phyloP scores from a whole-genome alignment of 306 rosid species.

The barrel medic (Medicago truncatula) region MtrunA17r5.0-ANR NC_053048.1:54037001-54037500 shows the following conservation, averaged over 20 bases:
- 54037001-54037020: slow-evolving; percentile 27
- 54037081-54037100: too few species aligned
- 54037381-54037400: background rate
- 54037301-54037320: too few species aligned
- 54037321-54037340: too few species aligned
- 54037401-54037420: background rate
- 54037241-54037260: slow-evolving; percentile 81
- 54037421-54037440: slow-evolving; percentile 58
- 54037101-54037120: background rate
- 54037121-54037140: slow-evolving; percentile 61
- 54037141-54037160: slow-evolving; percentile 70
- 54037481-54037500: slow-evolving; percentile 75
- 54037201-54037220: slow-evolving; percentile 80
- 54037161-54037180: slow-evolving; percentile 77
- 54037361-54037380: too few species aligned
- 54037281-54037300: slow-evolving; percentile 24
- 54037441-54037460: slow-evolving; percentile 73
- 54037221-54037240: slow-evolving; percentile 83
- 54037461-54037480: slow-evolving; percentile 67
- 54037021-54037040: background rate
- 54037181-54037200: slow-evolving; percentile 80
- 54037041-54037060: too few species aligned
- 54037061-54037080: too few species aligned
- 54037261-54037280: slow-evolving; percentile 58
- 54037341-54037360: too few species aligned